Conservation (phyloP, 1,284 basidiomycete species). For the Apiotrichum sp. region DNA sequence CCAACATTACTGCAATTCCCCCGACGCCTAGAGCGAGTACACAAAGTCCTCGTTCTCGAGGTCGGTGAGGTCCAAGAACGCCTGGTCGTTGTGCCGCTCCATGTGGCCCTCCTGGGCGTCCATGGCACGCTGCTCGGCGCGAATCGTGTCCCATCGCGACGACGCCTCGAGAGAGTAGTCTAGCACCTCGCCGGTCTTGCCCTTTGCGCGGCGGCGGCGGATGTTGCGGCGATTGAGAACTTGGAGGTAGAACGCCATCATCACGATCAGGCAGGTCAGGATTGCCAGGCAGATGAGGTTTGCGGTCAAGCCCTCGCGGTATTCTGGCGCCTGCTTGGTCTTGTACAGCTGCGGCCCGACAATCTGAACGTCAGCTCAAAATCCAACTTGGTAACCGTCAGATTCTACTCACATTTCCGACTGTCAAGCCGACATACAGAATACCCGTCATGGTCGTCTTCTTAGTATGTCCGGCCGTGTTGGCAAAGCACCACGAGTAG, state of each 20-base stretch:
- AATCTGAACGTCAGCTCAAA: not conserved
- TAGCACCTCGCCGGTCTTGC: conserved; percentile 34
- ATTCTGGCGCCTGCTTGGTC: conserved; percentile 26
- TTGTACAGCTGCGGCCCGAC: conserved; percentile 42
- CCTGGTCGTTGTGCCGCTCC: conserved; percentile 16
- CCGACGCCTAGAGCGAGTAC: not conserved
- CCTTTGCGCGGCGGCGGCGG: conserved; percentile 32
- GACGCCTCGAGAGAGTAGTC: conserved; percentile 37
- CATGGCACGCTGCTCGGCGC: conserved; percentile 20
- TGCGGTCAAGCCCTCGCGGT: conserved; percentile 40
- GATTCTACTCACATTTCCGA: conserved; percentile 11
- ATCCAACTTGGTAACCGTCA: too few relatives aligned
- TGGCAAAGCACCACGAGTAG: conserved; percentile 5
- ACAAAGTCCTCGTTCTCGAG: conserved; percentile 11
- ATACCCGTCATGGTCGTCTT: conserved; percentile 36
- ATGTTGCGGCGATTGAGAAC: conserved; percentile 37
- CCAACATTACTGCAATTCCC: too few relatives aligned
- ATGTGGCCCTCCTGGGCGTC: conserved; percentile 15
- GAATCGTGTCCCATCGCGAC: conserved; percentile 28
- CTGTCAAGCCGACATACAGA: conserved; percentile 26
- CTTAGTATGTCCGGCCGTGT: conserved; percentile 42
- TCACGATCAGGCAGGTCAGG: conserved; percentile 30
- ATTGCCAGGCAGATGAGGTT: conserved; percentile 34
- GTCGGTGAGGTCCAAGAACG: conserved; percentile 21
- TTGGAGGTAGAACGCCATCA: conserved; percentile 38